Conservation (phyloP, 2,329 filamentous ascomycete species). For the Thermothelomyces thermophilus region DNA sequence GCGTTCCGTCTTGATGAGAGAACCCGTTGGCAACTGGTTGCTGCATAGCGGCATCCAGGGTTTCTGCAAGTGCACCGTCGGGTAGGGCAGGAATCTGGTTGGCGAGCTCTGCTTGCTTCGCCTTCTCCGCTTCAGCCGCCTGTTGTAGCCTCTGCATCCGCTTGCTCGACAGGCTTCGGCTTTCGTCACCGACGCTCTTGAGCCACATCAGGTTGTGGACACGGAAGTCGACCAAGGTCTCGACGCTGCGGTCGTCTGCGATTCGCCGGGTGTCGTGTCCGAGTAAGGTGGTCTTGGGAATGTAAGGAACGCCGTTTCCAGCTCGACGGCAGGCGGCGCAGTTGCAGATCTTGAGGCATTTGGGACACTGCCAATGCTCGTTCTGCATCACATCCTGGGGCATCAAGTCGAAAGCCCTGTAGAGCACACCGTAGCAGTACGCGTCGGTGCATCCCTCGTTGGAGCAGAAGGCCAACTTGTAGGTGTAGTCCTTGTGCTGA, state of each 20-base stretch:
- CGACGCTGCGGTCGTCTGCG: constrained; percentile 84
- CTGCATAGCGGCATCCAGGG: constrained; percentile 28
- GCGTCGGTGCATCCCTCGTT: constrained; percentile 60
- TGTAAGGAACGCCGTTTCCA: constrained; percentile 71
- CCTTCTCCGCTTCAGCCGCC: constrained; percentile 52
- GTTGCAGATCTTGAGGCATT: constrained; percentile 79
- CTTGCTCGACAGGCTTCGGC: constrained; percentile 49
- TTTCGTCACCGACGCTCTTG: constrained; percentile 51
- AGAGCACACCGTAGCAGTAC: constrained; percentile 92
- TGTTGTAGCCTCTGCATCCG: constrained; percentile 52
- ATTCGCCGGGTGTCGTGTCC: constrained; percentile 88
- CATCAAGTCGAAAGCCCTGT: constrained; percentile 84
- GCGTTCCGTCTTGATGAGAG: constrained; percentile 32
- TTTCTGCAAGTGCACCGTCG: constrained; percentile 23
- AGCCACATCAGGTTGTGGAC: constrained; percentile 85
- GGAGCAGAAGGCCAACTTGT: constrained; percentile 78
- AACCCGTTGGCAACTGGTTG: constrained; percentile 26
- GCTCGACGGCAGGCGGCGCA: constrained; percentile 68
- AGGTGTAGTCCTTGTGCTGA: constrained; percentile 68
- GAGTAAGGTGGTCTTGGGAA: constrained; percentile 78
- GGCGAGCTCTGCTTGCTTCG: constrained; percentile 35
- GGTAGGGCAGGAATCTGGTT: constrained; percentile 21
- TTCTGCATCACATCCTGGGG: constrained; percentile 76
- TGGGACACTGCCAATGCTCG: constrained; percentile 80
- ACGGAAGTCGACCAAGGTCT: constrained; percentile 84